Base-by-base conservation (phyloP, 805 yeast species). In the Starmerella sirachaensis region DNA sequence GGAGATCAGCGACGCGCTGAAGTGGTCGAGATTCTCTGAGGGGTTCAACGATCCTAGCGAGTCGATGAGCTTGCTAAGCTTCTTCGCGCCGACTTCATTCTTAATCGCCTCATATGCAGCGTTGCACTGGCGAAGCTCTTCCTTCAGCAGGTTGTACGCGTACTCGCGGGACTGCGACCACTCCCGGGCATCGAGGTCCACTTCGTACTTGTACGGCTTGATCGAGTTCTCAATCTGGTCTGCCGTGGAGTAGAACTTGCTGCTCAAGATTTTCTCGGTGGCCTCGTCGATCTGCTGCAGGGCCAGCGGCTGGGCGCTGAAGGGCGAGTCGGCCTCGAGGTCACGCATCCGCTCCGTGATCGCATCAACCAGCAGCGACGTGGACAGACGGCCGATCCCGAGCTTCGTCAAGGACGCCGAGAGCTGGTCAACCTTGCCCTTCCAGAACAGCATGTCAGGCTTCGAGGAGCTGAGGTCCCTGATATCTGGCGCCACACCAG, bases 211-310 rank as follows among this genome's bases (percentile, higher is more conserved):
- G 64, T 79, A 91, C 2, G 99, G 99, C 57, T 91, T 91, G 53
- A 91, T 88, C 62, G 97, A 86, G 59, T 93, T 91, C 54, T 91
- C 99, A 6, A 91, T 97, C 58, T 91, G 99, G 57, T 93, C 99
- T 0, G 98, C 93, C 0, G 98, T 88, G 1, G 94, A 78, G 47
- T 76, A 82, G 56, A 71, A 91, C 47, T 88, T 74, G 19, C 80
- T 63, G 46, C 76, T 76, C 45, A 91, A 64, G 6, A 91, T 94
- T 18, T 76, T 65, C 22, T 72, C 68, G 0, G 95, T 93, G 2
- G 96, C 93, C 28, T 84, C 93, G 37, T 70, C 72, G 8, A 91
- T 85, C 3, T 83, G 77, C 29, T 74, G 72, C 48, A 74, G 75
- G 3, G 93, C 93, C 59, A 80, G 64, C n/a, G 93, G 93, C 55